Conservation (phyloP, 345 rosid species). For the Luvunga scandens region DNA sequence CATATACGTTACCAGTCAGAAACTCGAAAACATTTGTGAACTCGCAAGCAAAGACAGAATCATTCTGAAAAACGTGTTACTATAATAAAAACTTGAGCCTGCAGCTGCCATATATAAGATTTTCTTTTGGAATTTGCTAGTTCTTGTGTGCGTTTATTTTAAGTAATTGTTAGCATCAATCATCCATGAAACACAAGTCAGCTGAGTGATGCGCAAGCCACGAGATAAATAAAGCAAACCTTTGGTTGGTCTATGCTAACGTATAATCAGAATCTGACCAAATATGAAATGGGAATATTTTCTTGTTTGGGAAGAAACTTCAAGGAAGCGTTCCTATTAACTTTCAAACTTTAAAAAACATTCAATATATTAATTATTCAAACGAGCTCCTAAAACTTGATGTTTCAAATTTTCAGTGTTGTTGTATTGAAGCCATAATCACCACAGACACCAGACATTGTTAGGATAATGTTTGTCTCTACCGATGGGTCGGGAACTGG, state of each 20-base stretch:
- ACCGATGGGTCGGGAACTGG: too few relatives aligned
- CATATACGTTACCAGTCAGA: background rate
- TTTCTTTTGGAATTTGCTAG: background rate
- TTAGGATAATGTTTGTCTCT: background rate
- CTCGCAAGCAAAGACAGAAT: constrained; percentile 1
- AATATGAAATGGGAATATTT: background rate
- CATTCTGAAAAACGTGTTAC: constrained; percentile 5
- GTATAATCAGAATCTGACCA: background rate
- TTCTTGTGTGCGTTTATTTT: background rate
- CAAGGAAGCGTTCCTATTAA: background rate
- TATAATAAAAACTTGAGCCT: background rate
- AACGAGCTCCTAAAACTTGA: background rate
- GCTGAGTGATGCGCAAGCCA: background rate
- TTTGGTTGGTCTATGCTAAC: background rate
- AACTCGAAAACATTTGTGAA: background rate
- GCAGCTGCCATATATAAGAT: background rate
- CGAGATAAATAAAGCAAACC: background rate
- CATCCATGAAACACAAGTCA: constrained; percentile 1
- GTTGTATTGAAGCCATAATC: background rate
- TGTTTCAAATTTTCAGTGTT: background rate
- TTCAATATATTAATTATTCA: background rate
- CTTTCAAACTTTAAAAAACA: background rate
- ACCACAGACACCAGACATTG: background rate
- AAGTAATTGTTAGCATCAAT: background rate
- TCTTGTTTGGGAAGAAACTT: background rate